Evolutionary conservation across 2,329 filamentous ascomycete genomes (phyloP).

Genomic region (Boeremia exigua): DNA sequence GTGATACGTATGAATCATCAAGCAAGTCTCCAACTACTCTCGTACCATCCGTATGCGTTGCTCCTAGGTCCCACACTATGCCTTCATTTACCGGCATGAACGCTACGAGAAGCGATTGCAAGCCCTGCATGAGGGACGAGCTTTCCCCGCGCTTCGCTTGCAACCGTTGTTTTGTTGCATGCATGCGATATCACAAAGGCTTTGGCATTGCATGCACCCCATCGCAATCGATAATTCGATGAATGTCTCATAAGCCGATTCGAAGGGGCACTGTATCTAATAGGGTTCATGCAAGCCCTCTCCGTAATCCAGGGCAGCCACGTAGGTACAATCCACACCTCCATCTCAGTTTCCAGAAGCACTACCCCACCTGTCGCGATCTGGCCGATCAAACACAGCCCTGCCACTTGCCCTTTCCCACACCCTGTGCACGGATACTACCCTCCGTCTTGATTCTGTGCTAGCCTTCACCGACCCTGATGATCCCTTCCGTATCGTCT

Average conservation of each 20-base stretch:
- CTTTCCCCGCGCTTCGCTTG: conserved; percentile 16
- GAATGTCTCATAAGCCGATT: too few species aligned
- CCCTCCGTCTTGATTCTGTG: neutral
- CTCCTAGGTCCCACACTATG: neutral
- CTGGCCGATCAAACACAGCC: conserved; percentile 5
- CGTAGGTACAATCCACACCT: too few species aligned
- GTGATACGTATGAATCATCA: neutral
- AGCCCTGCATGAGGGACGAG: conserved; percentile 6
- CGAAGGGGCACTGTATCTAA: too few species aligned
- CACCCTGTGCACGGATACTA: neutral
- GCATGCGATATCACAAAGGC: conserved; percentile 1
- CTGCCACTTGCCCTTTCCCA: neutral
- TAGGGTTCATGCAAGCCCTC: too few species aligned
- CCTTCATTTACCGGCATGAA: conserved; percentile 4
- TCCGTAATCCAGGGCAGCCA: too few species aligned
- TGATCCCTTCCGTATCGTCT: conserved; percentile 9
- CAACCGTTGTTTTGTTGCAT: conserved; percentile 6
- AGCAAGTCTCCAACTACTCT: neutral
- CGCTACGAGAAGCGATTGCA: conserved; percentile 2
- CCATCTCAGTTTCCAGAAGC: neutral
- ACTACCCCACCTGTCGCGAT: neutral
- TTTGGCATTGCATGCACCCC: neutral
- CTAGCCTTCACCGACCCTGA: conserved; percentile 6
- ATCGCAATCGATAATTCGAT: neutral
- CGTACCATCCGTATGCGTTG: neutral